These are phyloP conservation scores for Penicillium decumbens DNA, from an alignment of 2,329 filamentous ascomycete genomes.

Conservation along the genomic window DNA sequence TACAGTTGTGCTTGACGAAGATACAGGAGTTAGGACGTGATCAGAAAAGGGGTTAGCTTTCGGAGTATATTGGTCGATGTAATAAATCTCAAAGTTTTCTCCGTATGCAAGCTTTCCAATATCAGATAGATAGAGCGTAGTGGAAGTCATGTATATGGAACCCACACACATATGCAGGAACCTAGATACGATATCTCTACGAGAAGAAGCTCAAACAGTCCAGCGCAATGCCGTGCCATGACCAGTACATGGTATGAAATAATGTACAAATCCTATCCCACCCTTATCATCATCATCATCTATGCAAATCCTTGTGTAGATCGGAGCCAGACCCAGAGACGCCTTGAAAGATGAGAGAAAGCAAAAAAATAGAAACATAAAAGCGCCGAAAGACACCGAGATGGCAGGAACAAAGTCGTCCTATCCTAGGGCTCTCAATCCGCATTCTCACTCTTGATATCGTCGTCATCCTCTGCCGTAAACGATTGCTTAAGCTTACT, in stretches of 20 bases:
- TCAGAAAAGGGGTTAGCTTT: constrained; percentile 10
- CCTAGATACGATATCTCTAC: constrained; percentile 17
- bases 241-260: constrained; percentile 21
- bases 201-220: constrained; percentile 18
- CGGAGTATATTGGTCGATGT: constrained; percentile 14
- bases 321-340: constrained; percentile 17
- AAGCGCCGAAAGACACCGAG: constrained; percentile 10
- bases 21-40: constrained; percentile 10
- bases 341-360: constrained; percentile 15
- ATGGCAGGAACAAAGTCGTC: constrained; percentile 16
- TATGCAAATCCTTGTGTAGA: constrained; percentile 23
- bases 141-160: too few species aligned
- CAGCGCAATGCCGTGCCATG: constrained; percentile 2
- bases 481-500: constrained; percentile 43
- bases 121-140: too few species aligned
- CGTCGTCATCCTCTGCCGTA: constrained; percentile 33
- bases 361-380: constrained; percentile 10
- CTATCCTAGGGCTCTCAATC: constrained; percentile 16
- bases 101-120: too few species aligned
- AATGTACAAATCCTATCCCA: constrained; percentile 24
- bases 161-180: too few species aligned
- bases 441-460: constrained; percentile 36
- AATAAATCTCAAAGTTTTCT: neutral
- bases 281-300: constrained; percentile 25
- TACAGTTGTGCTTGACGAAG: constrained; percentile 18